Evolutionary conservation across 2,329 filamentous ascomycete species (phyloP).

Genomic region (Pyrenophora seminiperda): DNA sequence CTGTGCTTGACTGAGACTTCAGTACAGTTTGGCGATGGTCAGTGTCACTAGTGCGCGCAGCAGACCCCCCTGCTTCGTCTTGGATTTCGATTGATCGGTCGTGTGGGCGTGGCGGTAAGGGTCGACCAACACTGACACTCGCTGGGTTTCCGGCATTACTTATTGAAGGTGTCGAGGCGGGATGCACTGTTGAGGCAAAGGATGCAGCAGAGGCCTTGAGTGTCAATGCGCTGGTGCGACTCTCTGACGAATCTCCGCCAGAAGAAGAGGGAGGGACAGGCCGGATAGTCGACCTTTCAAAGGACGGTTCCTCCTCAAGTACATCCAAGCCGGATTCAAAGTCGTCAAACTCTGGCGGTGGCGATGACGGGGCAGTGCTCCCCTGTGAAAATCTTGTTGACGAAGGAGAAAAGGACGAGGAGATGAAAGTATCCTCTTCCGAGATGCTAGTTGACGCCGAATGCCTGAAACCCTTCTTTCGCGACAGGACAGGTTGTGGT

Average conservation of each 20-base stretch:
- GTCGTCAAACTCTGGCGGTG: slow-evolving; percentile 35
- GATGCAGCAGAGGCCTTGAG: slow-evolving; percentile 45
- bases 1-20: slow-evolving; percentile 35
- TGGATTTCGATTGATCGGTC: slow-evolving; percentile 35
- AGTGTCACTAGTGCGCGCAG: slow-evolving; percentile 41
- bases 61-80: slow-evolving; percentile 40
- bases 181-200: slow-evolving; percentile 40
- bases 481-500: slow-evolving; percentile 41
- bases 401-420: slow-evolving; percentile 44
- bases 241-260: slow-evolving; percentile 35
- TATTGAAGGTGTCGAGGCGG: slow-evolving; percentile 29
- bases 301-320: slow-evolving; percentile 41
- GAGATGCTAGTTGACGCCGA: slow-evolving; percentile 48
- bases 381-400: slow-evolving; percentile 48
- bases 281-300: slow-evolving; percentile 42
- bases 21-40: slow-evolving; percentile 36
- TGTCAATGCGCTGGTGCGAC: slow-evolving; percentile 43
- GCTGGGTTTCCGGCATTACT: slow-evolving; percentile 39
- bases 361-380: slow-evolving; percentile 48
- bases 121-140: slow-evolving; percentile 32
- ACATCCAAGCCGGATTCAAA: slow-evolving; percentile 40
- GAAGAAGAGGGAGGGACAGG: slow-evolving; percentile 47
- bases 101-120: slow-evolving; percentile 31
- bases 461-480: slow-evolving; percentile 43
- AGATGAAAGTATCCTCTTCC: slow-evolving; percentile 47